Evolutionary conservation across 1,139 yeast species (phyloP).

Genomic region (Candida sanyaensis): DNA sequence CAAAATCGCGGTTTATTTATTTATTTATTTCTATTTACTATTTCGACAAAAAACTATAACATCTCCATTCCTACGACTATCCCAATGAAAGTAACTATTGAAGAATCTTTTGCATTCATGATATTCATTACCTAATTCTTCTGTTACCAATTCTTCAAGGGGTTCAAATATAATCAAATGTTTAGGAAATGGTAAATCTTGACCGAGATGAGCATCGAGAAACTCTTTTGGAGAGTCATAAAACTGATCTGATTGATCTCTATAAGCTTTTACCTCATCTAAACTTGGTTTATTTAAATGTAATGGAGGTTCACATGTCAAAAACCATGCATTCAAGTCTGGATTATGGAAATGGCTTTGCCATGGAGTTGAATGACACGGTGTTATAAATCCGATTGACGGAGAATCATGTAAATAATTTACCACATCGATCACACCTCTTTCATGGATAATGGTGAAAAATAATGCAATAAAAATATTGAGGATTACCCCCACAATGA

Average conservation of each 20-base stretch:
- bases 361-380: conserved; percentile 98
- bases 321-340: conserved; percentile 59
- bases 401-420: conserved; percentile 43
- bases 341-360: conserved; percentile 76
- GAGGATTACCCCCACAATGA: conserved; percentile 23
- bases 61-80: conserved; percentile 76
- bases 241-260: conserved; percentile 86
- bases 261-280: conserved; percentile 45
- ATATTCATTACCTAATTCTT: conserved; percentile 38
- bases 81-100: conserved; percentile 89
- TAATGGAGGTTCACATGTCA: conserved; percentile 93
- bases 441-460: conserved; percentile 70
- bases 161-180: conserved; percentile 74
- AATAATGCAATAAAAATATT: conserved; percentile 51
- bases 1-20: background rate
- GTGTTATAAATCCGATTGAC: conserved; percentile 80
- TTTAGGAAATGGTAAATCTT: conserved; percentile 31
- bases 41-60: conserved; percentile 53
- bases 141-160: conserved; percentile 45
- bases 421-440: conserved; percentile 78
- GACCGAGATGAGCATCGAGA: conserved; percentile 26
- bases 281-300: conserved; percentile 26
- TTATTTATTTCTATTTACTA: background rate
- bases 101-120: conserved; percentile 56
- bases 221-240: conserved; percentile 65